phyloP scores from a whole-genome alignment of 2,329 filamentous ascomycete genomes.

The Sporothrix dimorphospora region DNA sequence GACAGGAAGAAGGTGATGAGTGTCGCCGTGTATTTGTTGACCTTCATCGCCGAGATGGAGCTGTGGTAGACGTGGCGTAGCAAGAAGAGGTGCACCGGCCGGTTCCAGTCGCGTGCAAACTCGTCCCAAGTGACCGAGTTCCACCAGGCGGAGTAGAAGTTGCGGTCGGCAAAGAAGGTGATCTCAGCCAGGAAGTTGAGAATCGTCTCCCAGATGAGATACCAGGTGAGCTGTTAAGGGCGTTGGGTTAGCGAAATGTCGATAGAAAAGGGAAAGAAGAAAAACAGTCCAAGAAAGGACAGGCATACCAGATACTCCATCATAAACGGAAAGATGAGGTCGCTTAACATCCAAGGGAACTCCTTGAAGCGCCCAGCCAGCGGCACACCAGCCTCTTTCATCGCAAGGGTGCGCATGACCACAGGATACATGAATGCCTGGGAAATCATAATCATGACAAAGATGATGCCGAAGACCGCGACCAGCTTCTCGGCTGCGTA shows the following conservation, averaged over 20 bases:
- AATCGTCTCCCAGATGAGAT: constrained; percentile 77
- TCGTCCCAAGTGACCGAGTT: constrained; percentile 70
- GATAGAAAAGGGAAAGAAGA: background rate
- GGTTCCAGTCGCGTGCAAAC: constrained; percentile 80
- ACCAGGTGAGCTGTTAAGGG: constrained; percentile 64
- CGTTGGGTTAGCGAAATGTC: background rate
- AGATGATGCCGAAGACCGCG: constrained; percentile 72
- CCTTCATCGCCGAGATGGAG: constrained; percentile 71
- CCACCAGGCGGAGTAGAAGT: constrained; percentile 70
- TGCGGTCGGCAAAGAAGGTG: constrained; percentile 75
- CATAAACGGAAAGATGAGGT: constrained; percentile 77
- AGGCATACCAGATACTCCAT: constrained; percentile 67
- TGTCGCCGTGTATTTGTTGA: constrained; percentile 71
- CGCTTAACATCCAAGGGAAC: constrained; percentile 75
- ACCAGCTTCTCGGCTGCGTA: constrained; percentile 74
- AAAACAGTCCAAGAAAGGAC: background rate
- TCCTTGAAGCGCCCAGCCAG: constrained; percentile 63
- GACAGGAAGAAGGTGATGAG: constrained; percentile 75
- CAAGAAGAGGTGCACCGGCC: constrained; percentile 75
- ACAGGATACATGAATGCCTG: constrained; percentile 79
- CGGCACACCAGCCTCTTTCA: constrained; percentile 68
- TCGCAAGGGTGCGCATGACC: constrained; percentile 65
- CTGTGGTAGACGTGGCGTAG: constrained; percentile 79
- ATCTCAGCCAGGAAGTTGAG: constrained; percentile 77
- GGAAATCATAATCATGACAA: constrained; percentile 78